Conservation (phyloP, 208 protist species). For the Vickermania spadyakhi region DNA sequence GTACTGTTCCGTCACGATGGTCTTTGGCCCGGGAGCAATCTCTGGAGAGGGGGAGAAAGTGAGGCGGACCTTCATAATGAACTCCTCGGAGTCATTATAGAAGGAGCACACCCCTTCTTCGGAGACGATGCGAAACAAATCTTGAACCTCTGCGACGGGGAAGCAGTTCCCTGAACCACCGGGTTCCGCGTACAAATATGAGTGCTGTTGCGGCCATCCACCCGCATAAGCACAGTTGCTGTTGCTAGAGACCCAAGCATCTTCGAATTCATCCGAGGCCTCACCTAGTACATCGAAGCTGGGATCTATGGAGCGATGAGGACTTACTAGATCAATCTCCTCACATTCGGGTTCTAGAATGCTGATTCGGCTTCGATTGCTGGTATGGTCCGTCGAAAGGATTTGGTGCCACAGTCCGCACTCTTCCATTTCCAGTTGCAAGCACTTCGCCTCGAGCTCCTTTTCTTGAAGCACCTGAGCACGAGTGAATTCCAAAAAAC, state of each 20-base stretch:
- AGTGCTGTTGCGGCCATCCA: background rate
- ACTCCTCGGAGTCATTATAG: constrained; percentile 68
- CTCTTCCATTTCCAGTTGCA: constrained; percentile 21
- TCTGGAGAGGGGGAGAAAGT: constrained; percentile 23
- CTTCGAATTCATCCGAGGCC: background rate
- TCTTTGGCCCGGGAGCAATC: constrained; percentile 14
- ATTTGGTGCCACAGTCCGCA: constrained; percentile 10
- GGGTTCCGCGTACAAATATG: constrained; percentile 17
- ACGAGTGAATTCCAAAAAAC: constrained; percentile 20
- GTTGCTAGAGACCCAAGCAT: background rate
- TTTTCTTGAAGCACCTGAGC: constrained; percentile 18
- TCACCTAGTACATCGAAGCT: background rate
- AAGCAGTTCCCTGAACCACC: constrained; percentile 11
- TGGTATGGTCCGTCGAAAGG: background rate
- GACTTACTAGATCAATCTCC: background rate
- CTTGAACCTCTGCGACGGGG: constrained; percentile 17
- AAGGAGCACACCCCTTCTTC: constrained; percentile 40
- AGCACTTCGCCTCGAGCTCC: constrained; percentile 11
- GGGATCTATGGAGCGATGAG: background rate
- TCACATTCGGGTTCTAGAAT: background rate
- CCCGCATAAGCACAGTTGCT: background rate
- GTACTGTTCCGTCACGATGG: constrained; percentile 2
- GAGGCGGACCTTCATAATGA: constrained; percentile 42
- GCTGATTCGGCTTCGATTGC: background rate
- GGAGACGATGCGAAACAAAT: constrained; percentile 34